Conservation (phyloP, 2,329 filamentous ascomycete species). For the Pseudopyrenochaeta lycopersici region DNA sequence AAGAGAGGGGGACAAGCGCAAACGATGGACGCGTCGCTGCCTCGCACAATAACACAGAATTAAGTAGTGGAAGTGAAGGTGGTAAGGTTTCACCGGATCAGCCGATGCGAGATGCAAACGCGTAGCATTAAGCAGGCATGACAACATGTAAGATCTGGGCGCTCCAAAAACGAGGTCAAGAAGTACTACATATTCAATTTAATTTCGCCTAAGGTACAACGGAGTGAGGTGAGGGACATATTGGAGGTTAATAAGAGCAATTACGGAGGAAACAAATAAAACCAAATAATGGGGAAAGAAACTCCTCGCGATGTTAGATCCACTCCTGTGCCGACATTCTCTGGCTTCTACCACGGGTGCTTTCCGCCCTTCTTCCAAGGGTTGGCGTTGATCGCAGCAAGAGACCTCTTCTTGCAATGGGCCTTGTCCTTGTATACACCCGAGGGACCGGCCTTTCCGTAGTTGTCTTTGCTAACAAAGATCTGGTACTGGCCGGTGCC, state of each 20-base stretch:
- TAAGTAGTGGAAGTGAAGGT: neutral
- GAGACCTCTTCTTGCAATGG: constrained; percentile 8
- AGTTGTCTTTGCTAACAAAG: constrained; percentile 37
- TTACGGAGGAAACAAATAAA: constrained; percentile 18
- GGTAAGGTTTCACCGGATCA: neutral
- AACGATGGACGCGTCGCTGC: neutral
- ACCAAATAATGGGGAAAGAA: constrained; percentile 14
- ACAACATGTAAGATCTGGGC: neutral
- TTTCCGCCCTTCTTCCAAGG: constrained; percentile 13
- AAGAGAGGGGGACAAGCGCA: neutral
- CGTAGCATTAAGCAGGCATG: neutral
- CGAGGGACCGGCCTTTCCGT: constrained; percentile 19
- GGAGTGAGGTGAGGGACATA: constrained; percentile 10
- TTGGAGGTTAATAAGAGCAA: constrained; percentile 12
- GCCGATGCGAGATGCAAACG: neutral
- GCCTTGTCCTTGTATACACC: constrained; percentile 19
- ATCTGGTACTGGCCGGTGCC: constrained; percentile 37
- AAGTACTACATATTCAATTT: constrained; percentile 16
- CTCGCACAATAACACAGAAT: neutral
- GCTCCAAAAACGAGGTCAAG: neutral
- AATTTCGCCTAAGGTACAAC: constrained; percentile 21
- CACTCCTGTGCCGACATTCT: neutral
- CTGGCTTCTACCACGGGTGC: neutral
- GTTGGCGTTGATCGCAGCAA: constrained; percentile 31
- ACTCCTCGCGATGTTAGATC: neutral